Conservation (phyloP, 2,329 filamentous ascomycete species). For the Ceratocystis lukuohia region DNA sequence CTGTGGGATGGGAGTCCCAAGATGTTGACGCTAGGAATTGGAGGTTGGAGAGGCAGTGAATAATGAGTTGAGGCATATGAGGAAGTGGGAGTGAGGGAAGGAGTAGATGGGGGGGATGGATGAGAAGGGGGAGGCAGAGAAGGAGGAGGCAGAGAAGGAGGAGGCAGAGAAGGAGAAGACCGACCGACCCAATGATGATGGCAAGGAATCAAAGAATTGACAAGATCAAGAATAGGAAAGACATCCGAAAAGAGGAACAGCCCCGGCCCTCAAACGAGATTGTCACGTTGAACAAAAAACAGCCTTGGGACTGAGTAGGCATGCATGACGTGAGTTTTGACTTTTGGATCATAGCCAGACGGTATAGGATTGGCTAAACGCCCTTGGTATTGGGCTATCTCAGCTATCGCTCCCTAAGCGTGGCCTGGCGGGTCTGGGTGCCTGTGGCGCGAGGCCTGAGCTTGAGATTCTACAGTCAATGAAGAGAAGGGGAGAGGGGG, state of each 20-base stretch:
- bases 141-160: no score
- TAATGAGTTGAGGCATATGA: not conserved
- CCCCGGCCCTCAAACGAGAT: not conserved
- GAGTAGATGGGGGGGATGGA: not conserved
- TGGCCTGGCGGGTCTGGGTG: not conserved
- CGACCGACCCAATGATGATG: no score
- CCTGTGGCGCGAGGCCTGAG: not conserved
- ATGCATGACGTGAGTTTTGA: not conserved
- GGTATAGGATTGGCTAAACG: no score
- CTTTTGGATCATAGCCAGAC: not conserved
- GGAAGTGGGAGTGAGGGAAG: not conserved
- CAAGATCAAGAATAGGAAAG: not conserved
- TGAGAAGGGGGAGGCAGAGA: no score
- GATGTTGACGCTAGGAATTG: conserved; percentile 43
- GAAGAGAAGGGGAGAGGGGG: no score
- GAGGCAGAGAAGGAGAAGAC: not conserved
- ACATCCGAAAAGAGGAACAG: not conserved
- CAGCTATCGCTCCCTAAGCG: no score
- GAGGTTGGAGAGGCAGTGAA: conserved; percentile 27
- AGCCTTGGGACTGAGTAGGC: not conserved
- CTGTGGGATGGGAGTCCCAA: conserved; percentile 43
- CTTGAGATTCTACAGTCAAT: not conserved
- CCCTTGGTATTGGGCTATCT: no score
- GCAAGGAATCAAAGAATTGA: not conserved
- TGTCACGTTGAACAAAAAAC: not conserved